phyloP scores from a whole-genome alignment of 495 filamentous ascomycete species.

The Hypoxylon lenormandii region DNA sequence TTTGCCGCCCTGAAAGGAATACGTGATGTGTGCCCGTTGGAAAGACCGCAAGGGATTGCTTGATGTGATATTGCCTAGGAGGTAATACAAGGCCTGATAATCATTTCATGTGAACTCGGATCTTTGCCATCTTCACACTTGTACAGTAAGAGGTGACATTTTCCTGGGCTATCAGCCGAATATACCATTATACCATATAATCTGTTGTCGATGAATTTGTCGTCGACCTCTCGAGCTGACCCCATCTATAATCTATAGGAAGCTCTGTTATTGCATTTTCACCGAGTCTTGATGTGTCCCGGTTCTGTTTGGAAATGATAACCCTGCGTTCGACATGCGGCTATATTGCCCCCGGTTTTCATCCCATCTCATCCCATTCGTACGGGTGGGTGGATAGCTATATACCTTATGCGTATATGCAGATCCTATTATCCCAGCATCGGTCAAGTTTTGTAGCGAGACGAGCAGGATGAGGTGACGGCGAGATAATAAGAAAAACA shows the following conservation, averaged over 20 bases:
- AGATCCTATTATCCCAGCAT: conserved; percentile 11
- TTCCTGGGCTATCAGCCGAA: no score
- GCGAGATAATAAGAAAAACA: no score
- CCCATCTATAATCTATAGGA: no score
- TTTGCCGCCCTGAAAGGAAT: conserved; percentile 11
- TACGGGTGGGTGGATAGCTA: conserved; percentile 19
- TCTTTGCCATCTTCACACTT: neutral
- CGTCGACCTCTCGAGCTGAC: no score
- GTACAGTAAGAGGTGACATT: no score
- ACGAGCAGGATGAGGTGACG: neutral
- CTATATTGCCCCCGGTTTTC: neutral
- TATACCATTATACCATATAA: no score
- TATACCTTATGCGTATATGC: conserved; percentile 11
- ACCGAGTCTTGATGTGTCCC: neutral
- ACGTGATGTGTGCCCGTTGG: conserved; percentile 17
- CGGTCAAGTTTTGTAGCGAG: conserved; percentile 1
- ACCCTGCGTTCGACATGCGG: neutral
- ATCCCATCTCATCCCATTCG: conserved; percentile 26
- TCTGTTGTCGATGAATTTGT: no score
- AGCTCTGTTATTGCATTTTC: no score
- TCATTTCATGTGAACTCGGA: conserved; percentile 3
- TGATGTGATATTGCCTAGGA: neutral
- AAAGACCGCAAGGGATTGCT: conserved; percentile 26
- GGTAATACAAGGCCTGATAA: neutral
- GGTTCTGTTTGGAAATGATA: neutral